These are phyloP conservation scores for Hypoxylon sp. DNA, from an alignment of 2,329 filamentous ascomycete species.

Conservation along the genomic window DNA sequence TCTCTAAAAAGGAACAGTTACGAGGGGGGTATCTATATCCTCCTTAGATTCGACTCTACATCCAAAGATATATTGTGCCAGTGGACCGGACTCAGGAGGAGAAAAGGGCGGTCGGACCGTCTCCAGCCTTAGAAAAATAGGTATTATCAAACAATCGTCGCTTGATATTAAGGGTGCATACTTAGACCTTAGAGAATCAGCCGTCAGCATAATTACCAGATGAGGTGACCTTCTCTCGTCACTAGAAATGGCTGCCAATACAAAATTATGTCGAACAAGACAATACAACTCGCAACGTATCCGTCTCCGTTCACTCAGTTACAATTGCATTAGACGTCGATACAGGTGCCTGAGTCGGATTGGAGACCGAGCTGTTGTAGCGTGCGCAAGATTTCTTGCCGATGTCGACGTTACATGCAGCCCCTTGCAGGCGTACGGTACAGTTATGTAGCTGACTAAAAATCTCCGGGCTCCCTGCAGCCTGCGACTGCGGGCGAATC, in stretches of 20 bases:
- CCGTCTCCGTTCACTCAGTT: not conserved
- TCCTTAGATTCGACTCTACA: too few relatives aligned
- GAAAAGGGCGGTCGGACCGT: too few relatives aligned
- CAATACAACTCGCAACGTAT: not conserved
- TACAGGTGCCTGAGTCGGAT: not conserved
- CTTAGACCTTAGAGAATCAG: not conserved
- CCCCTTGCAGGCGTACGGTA: constrained; percentile 29
- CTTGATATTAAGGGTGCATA: not conserved
- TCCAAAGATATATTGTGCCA: too few relatives aligned
- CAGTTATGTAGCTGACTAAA: not conserved
- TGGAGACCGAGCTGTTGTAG: constrained; percentile 14
- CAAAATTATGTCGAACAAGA: not conserved
- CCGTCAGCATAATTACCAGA: not conserved
- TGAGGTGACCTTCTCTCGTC: not conserved
- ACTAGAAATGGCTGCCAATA: not conserved
- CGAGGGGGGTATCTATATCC: too few relatives aligned
- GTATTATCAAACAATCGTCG: too few relatives aligned
- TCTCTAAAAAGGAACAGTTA: too few relatives aligned
- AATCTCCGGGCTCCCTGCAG: constrained; percentile 28
- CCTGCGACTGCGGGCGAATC: constrained; percentile 27
- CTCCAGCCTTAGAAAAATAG: too few relatives aligned
- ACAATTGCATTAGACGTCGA: constrained; percentile 7
- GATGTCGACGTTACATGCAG: constrained; percentile 30
- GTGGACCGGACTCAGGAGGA: too few relatives aligned
- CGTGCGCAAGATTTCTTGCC: constrained; percentile 18